These are phyloP conservation scores for Chlamydomonas urium DNA, from an alignment of 139 green algal genomes.

Conservation along the genomic window DNA sequence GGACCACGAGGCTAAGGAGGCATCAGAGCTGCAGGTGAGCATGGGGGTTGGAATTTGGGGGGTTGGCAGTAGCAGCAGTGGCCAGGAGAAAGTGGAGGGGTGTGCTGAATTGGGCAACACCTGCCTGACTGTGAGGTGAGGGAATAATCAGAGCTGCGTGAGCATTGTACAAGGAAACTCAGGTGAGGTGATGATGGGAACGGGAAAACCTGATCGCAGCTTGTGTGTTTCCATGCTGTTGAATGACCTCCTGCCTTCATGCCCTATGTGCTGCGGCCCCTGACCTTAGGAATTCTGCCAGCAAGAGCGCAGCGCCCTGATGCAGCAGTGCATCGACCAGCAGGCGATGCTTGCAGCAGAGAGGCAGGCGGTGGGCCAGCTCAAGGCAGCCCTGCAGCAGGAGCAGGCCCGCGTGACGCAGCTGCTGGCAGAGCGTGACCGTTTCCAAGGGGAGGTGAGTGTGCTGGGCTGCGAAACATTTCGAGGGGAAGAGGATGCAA, in stretches of 20 bases:
- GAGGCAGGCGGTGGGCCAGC: background rate
- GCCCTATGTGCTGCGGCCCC: no score
- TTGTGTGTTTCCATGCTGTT: no score
- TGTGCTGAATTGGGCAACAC: no score
- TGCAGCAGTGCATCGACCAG: background rate
- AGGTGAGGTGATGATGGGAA: no score
- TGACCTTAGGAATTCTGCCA: constrained; percentile 1
- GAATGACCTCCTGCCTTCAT: no score
- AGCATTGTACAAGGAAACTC: no score
- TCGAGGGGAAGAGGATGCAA: background rate
- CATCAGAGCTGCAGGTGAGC: background rate
- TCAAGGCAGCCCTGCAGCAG: background rate
- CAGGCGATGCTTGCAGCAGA: background rate
- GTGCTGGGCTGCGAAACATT: background rate
- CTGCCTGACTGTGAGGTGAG: no score
- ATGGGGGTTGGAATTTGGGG: no score
- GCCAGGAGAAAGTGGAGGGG: no score
- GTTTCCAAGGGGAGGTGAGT: background rate
- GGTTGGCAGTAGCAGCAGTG: no score
- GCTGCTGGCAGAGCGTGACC: background rate
- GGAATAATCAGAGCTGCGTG: no score
- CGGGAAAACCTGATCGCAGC: no score
- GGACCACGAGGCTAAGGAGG: background rate
- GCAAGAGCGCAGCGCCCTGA: background rate
- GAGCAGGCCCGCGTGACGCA: background rate